Evolutionary conservation across 768 basidiomycete species (phyloP).

Genomic region (Filobasidium floriforme): DNA sequence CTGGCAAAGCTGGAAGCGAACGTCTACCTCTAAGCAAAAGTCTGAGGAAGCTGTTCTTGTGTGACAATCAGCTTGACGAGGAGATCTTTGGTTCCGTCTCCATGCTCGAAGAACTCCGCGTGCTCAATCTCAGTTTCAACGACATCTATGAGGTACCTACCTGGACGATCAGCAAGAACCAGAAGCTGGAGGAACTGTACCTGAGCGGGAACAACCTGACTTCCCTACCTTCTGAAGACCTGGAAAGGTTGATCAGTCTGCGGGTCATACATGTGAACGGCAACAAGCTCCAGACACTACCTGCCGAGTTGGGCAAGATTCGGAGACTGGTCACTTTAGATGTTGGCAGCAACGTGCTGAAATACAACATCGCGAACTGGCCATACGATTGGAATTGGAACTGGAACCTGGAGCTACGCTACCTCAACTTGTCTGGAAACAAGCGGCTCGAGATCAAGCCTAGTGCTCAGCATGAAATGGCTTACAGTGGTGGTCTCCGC

Average conservation of each 20-base stretch:
- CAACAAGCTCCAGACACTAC: conserved; percentile 84
- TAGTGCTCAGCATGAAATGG: conserved; percentile 50
- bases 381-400: conserved; percentile 99
- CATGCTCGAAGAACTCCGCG: conserved; percentile 64
- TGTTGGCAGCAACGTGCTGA: conserved; percentile 84
- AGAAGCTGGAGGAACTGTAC: conserved; percentile 71
- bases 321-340: conserved; percentile 72
- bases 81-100: conserved; percentile 68
- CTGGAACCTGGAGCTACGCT: conserved; percentile 84
- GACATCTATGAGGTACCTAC: conserved; percentile 80
- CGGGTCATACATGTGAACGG: conserved; percentile 81
- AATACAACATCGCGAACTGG: conserved; percentile 97
- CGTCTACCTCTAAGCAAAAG: conserved; percentile 61
- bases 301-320: conserved; percentile 79
- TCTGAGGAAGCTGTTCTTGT: conserved; percentile 72
- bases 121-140: conserved; percentile 91
- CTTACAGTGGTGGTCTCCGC: conserved; percentile 38
- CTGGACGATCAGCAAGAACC: conserved; percentile 64
- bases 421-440: conserved; percentile 95
- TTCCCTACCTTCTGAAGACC: conserved; percentile 78
- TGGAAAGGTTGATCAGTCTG: conserved; percentile 62
- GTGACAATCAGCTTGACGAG: conserved; percentile 79
- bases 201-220: conserved; percentile 92
- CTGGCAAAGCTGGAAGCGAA: conserved; percentile 6
- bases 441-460: conserved; percentile 92